Evolutionary conservation across 257 asterid genomes (phyloP).

Genomic region (Paulownia fortunei): DNA sequence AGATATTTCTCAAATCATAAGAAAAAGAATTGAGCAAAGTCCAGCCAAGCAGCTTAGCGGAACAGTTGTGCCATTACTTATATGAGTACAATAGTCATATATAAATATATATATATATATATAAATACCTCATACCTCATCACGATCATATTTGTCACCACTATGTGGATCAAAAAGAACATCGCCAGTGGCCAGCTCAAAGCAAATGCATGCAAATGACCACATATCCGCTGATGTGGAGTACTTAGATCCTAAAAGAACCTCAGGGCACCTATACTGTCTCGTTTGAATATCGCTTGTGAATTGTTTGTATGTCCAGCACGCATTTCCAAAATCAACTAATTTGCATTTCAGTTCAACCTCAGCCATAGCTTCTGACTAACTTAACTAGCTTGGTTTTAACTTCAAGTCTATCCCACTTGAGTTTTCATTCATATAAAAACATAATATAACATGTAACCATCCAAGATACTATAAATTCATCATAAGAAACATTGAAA

Average conservation of each 20-base stretch:
- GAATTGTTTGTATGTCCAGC: slow-evolving; percentile 95
- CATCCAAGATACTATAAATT: too few relatives aligned
- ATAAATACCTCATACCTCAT: slow-evolving; percentile 78
- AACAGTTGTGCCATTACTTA: background rate
- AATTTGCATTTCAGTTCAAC: slow-evolving; percentile 87
- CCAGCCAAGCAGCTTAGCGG: background rate
- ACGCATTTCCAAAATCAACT: slow-evolving; percentile 98
- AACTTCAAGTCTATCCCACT: too few relatives aligned
- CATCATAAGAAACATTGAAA: too few relatives aligned
- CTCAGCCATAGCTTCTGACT: too few relatives aligned
- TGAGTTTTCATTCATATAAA: too few relatives aligned
- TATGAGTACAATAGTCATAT: background rate
- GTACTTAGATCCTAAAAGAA: slow-evolving; percentile 89
- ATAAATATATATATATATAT: too few relatives aligned
- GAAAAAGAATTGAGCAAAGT: slow-evolving; percentile 1
- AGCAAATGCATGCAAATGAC: slow-evolving; percentile 98
- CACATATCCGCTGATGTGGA: slow-evolving; percentile 95
- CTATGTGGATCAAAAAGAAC: slow-evolving; percentile 97
- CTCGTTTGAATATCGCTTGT: slow-evolving; percentile 95
- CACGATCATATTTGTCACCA: slow-evolving; percentile 87
- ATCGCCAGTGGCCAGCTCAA: slow-evolving; percentile 96
- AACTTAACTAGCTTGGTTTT: too few relatives aligned
- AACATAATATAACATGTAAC: too few relatives aligned
- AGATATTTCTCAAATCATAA: background rate
- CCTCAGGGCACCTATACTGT: slow-evolving; percentile 97